Base-by-base conservation (phyloP, 1,284 basidiomycete genomes). In the Heterobasidion occidentale region DNA sequence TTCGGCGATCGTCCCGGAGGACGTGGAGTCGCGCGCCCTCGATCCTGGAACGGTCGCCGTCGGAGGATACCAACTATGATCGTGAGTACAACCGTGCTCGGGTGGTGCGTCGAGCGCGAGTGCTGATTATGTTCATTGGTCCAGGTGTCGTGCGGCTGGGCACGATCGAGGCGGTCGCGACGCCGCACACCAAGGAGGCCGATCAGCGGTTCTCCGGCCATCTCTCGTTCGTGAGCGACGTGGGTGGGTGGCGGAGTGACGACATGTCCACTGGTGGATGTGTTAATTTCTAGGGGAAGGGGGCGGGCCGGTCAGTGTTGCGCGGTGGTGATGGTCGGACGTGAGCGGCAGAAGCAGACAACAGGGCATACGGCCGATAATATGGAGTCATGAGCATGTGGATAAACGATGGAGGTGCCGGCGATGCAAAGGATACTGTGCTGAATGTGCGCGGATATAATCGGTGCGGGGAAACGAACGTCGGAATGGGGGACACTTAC, bases 21-120 rank as follows among this genome's bases (percentile, higher is more conserved):
- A 90, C 62, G 75, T 88, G 2, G 75, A 77, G 55, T 9, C 69
- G 78, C 44, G 74, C 77, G 9, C 80, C 79, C 0, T 84, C 81
- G 7, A 71, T 76, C 11, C 61, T 80, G 46, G 74, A 76, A 61
- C 62, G 67, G 47, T 68, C 67, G 17, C 62, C 65, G 11, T 65
- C 75, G 2, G 68, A 69, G 45, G 75, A 80, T 51, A 71, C 71
- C 3, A 77, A 79, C 20, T 61, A 66, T 11, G 69, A 70, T 61
- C 76, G 84, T 84, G 58, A 68, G 78, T 68, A 3, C 20, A 27
- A 3, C 20, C 20, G 50, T 58, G 45, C 33, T 27, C 38, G 36
- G 45, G 33, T 52, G 3, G 4, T 9, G 8, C 9, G 38, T 35
- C 0, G 6, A 51, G 27, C 52, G 7, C 51, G 3, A 20, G 17